Conservation (phyloP, 1,284 basidiomycete species). For the Ganoderma lucidum region DNA sequence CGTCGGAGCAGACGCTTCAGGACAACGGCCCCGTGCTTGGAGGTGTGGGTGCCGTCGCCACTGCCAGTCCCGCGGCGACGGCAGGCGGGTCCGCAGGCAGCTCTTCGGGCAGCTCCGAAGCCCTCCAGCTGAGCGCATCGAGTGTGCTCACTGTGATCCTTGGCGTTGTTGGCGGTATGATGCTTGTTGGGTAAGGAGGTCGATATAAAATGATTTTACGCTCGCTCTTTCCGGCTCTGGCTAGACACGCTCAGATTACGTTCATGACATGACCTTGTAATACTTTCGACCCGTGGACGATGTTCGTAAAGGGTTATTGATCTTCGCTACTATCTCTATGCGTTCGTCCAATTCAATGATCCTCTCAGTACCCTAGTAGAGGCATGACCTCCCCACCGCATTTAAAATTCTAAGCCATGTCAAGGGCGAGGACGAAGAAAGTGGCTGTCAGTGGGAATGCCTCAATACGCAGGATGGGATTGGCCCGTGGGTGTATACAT, state of each 20-base stretch:
- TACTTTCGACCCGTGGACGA: constrained; percentile 8
- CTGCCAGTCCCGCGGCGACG: constrained; percentile 37
- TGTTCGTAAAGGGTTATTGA: constrained; percentile 15
- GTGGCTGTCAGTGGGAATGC: no score
- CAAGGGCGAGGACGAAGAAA: neutral
- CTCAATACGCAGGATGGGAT: neutral
- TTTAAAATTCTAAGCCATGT: neutral
- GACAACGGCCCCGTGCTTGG: constrained; percentile 49
- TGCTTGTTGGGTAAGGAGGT: constrained; percentile 22
- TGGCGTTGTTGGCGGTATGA: constrained; percentile 15
- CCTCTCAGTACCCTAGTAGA: constrained; percentile 13
- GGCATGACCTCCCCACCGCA: neutral
- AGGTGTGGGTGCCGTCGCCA: constrained; percentile 53
- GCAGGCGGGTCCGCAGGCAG: constrained; percentile 25
- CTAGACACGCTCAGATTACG: constrained; percentile 20
- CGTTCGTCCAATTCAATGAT: constrained; percentile 3
- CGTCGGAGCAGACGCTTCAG: constrained; percentile 44
- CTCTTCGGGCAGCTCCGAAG: constrained; percentile 18
- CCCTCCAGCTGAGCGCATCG: constrained; percentile 18
- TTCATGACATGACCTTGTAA: constrained; percentile 9
- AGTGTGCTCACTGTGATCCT: constrained; percentile 17
- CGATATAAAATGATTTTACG: constrained; percentile 11
- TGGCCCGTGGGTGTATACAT: neutral
- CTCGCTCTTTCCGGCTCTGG: neutral
- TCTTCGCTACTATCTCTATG: constrained; percentile 4